Base-by-base conservation (phyloP, 208 protist species). In the Trypanosoma scelopori region DNA sequence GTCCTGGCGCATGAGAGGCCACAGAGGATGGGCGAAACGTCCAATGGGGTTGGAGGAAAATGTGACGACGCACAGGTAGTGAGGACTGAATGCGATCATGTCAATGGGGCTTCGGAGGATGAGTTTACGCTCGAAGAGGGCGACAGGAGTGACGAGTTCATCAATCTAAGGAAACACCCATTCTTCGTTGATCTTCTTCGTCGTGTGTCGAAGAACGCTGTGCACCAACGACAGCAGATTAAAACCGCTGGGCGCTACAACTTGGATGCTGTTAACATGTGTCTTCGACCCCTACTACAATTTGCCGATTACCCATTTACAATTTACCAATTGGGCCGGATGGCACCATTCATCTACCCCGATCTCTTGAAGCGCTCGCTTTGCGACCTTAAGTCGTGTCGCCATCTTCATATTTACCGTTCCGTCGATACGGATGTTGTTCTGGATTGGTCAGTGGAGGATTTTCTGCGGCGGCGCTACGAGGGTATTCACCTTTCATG, bases 401-500 rank as follows among this genome's bases (percentile, higher is more conserved):
- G 57, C 22, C 77, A 72, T 46, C 70, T 96, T 63, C 81, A 91
- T 66, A 57, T 96, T 30, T 96, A 91, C 71, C 77, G 77, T 62
- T 96, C 90, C 7, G 61, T 69, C 15, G 84, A 91, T 71, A 93
- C 84, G 13, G 81, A 91, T 51, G 68, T 91, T 42, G 50, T 96
- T 37, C 70, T 96, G 12, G 90, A 96, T 78, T 96, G 90, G 87
- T 91, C 85, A 6, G 74, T 79, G 28, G 87, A 96, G 69, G 87
- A 93, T 62, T 96, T 96, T 65, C 78, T 96, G 15, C 90, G 90
- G 16, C 85, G 87, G 52, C 90, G 90, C 58, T 96, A 96, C 73
- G 90, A 96, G 71, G 91, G 90, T 55, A 86, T 96, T 67, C 90
- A 96, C 57, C 35, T 93, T 41, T 96, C 90, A 60, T 96, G 90